Conservation (phyloP, 441 rosid species). For the Erodium texanum region DNA sequence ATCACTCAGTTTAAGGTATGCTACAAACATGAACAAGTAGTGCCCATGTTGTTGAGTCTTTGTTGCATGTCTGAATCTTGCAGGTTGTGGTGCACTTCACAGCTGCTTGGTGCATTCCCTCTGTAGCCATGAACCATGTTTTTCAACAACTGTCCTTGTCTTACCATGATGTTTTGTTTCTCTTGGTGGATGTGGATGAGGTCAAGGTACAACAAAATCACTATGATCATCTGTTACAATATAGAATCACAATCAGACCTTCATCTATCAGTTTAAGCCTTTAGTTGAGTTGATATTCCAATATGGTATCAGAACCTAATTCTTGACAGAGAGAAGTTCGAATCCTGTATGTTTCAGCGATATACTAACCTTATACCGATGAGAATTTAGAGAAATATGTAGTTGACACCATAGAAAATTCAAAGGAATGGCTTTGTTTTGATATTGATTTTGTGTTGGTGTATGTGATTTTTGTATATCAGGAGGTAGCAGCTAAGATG, state of each 20-base stretch:
- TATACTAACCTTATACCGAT: no score
- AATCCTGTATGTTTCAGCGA: no score
- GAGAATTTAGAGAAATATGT: no score
- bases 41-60: neutral
- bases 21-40: neutral
- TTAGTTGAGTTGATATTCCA: no score
- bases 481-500: constrained; percentile 65
- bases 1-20: neutral
- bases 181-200: constrained; percentile 81
- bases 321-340: no score
- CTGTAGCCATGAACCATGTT: constrained; percentile 74
- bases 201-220: constrained; percentile 42
- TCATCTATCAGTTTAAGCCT: no score
- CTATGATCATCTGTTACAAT: no score
- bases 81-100: constrained; percentile 77
- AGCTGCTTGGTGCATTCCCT: constrained; percentile 90
- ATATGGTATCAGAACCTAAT: no score
- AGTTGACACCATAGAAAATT: no score
- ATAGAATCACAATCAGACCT: no score
- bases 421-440: neutral
- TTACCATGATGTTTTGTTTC: constrained; percentile 63
- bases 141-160: constrained; percentile 60
- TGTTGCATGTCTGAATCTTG: constrained; percentile 9
- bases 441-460: neutral
- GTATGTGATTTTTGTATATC: constrained; percentile 7